Evolutionary conservation across 306 rosid species (phyloP), one percentile per base, ranked within the genome.

Genomic region (Castanospermum australe): DNA sequence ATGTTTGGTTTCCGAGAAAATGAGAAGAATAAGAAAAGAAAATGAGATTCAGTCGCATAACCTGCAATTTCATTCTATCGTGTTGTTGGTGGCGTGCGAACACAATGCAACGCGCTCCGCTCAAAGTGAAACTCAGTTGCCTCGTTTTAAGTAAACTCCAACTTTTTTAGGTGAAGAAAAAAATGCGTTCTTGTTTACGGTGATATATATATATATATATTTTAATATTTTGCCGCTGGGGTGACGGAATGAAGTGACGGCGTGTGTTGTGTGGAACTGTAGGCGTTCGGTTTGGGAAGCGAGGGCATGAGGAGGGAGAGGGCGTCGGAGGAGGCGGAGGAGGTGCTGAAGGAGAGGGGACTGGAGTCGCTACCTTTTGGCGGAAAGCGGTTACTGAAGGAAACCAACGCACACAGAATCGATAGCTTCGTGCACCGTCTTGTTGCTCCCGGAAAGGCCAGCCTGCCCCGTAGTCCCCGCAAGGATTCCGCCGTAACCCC

Each of bases 381-480:
- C 59, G 97, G 97, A 48, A 94, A 94, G 52, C 92, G 99, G 86
- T 94, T 94, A 83, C 88, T 92, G 77, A 79, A 90, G 84, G 99
- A 92, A 82, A 92, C 90, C 38, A 94, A 94, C 87, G 97, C 90
- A 13, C 77, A 88, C 75, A 88, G 97, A 84, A 94, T 94, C 70
- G 87, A 92, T 44, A 68, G 87, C 69, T 94, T 94, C 47, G 97
- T 86, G 77, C 90, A 86, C 51, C 92, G 94, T 38, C 90, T 94
- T 30, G 97, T 94, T 59, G 92, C 91, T 47, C 80, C 91, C n/a
- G 95, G 97, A 25, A 91, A 87, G 63, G 33, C 87, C 80, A 94
- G 97, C 39, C 87, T 87, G 30, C 99, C 99, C 12, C 91, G 97
- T 1, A 94, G 97, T 79, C 99, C 99, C n/a, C 82, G 97, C 87